These are phyloP conservation scores for Psilocybe azurescens DNA, from an alignment of 768 basidiomycete genomes.

Conservation along the genomic window DNA sequence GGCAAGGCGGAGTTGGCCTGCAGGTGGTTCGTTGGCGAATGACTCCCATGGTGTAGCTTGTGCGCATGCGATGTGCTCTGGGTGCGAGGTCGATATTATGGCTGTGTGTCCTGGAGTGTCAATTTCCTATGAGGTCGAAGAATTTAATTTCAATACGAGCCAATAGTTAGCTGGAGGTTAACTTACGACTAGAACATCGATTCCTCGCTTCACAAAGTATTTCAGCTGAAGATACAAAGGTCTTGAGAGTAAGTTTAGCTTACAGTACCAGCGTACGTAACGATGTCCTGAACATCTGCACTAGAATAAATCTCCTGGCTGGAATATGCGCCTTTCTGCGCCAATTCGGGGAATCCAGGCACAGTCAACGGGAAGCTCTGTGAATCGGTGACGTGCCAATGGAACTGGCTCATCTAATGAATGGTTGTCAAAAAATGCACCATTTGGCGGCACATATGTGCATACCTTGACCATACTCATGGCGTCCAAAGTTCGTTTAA, in stretches of 20 bases:
- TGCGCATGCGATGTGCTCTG: slow-evolving; percentile 76
- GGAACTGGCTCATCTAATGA: slow-evolving; percentile 67
- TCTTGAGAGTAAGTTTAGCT: slow-evolving; percentile 37
- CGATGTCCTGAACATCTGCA: slow-evolving; percentile 60
- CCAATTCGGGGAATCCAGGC: slow-evolving; percentile 62
- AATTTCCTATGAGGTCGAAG: slow-evolving; percentile 56
- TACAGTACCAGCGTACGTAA: slow-evolving; percentile 70
- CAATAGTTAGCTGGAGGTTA: slow-evolving; percentile 5
- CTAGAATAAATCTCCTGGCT: slow-evolving; percentile 53
- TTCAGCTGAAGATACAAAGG: slow-evolving; percentile 21
- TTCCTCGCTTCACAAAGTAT: slow-evolving; percentile 57
- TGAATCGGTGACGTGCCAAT: slow-evolving; percentile 85
- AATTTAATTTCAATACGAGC: neutral
- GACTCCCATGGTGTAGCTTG: slow-evolving; percentile 58
- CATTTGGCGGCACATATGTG: slow-evolving; percentile 50
- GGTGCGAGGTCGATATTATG: slow-evolving; percentile 64
- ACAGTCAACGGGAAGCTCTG: slow-evolving; percentile 79
- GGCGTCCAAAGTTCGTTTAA: slow-evolving; percentile 72
- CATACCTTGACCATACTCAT: slow-evolving; percentile 76
- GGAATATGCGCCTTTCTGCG: slow-evolving; percentile 73
- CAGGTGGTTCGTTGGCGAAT: slow-evolving; percentile 78
- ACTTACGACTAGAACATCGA: slow-evolving; percentile 71
- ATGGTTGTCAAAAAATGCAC: slow-evolving; percentile 21
- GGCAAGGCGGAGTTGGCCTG: slow-evolving; percentile 82
- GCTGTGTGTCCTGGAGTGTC: slow-evolving; percentile 88